Conservation (phyloP, 768 basidiomycete genomes). For the Scleroderma bovista region DNA sequence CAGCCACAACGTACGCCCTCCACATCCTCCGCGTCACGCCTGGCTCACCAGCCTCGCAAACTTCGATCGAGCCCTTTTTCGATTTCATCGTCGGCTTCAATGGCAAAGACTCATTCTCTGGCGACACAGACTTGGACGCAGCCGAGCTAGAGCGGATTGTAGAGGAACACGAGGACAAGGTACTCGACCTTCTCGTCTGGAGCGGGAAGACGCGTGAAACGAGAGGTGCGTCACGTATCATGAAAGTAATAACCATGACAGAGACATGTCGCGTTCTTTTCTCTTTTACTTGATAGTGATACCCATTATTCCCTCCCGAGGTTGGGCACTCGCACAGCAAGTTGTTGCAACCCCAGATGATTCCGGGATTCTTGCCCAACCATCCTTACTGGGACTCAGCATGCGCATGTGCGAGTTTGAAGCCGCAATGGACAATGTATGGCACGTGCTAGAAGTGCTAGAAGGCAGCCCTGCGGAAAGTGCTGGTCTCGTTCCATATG, state of each 20-base stretch:
- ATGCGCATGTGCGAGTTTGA: conserved; percentile 92
- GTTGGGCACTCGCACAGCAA: conserved; percentile 60
- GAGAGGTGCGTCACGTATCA: conserved; percentile 46
- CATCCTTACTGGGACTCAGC: conserved; percentile 89
- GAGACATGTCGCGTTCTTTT: not conserved
- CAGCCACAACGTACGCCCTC: conserved; percentile 45
- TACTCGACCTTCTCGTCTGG: conserved; percentile 74
- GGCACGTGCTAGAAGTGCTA: conserved; percentile 96
- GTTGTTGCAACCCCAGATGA: conserved; percentile 33
- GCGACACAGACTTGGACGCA: conserved; percentile 55
- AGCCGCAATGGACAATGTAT: conserved; percentile 85
- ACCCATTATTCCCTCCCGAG: conserved; percentile 75
- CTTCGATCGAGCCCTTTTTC: conserved; percentile 87
- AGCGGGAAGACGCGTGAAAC: conserved; percentile 72
- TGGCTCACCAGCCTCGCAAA: conserved; percentile 80
- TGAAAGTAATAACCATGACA: not conserved
- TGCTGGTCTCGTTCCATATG: conserved; percentile 91
- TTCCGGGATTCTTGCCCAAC: conserved; percentile 47
- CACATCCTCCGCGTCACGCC: conserved; percentile 90
- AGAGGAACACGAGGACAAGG: conserved; percentile 70
- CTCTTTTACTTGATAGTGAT: conserved; percentile 58
- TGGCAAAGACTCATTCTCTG: conserved; percentile 54
- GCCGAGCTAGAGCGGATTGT: conserved; percentile 74
- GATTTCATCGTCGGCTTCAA: conserved; percentile 91
- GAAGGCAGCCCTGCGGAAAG: conserved; percentile 97